phyloP scores from a whole-genome alignment of 139 green algal genomes.

The Tetradesmus obliquus region DNA sequence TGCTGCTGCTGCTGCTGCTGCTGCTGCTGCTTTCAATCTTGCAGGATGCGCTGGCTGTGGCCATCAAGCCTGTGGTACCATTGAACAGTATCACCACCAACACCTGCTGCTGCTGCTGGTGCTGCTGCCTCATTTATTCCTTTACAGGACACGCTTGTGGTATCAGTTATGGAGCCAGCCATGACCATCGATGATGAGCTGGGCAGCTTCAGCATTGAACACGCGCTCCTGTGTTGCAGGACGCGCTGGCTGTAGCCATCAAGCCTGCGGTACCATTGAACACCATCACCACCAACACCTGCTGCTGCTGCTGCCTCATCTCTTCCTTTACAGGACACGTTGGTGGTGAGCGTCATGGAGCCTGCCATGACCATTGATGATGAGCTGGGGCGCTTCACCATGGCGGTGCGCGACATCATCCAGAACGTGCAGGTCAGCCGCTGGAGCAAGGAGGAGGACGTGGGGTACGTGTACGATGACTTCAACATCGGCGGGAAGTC shows the following conservation, averaged over 20 bases:
- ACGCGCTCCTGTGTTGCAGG: too few species aligned
- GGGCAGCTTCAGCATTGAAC: too few species aligned
- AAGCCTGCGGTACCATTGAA: background rate
- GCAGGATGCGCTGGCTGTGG: background rate
- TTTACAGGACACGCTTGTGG: constrained; percentile 6
- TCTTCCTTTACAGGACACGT: constrained; percentile 11
- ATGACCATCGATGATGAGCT: too few species aligned
- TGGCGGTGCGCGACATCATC: background rate
- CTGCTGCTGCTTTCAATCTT: too few species aligned
- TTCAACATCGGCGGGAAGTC: background rate
- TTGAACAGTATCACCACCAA: background rate
- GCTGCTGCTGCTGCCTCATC: too few species aligned
- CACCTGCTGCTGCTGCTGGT: background rate
- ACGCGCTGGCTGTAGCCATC: background rate
- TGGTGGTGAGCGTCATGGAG: constrained; percentile 2
- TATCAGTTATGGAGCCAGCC: too few species aligned
- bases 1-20: too few species aligned
- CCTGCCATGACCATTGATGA: background rate
- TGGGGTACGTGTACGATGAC: constrained; percentile 35
- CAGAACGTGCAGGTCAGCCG: constrained; percentile 30
- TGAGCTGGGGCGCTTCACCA: constrained; percentile 9
- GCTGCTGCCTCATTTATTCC: background rate
- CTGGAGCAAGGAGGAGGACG: constrained; percentile 28
- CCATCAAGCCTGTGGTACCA: background rate
- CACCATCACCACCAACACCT: background rate